phyloP scores from a whole-genome alignment of 176 grass and related monocot species.

The Alloteropsis semialata region DNA sequence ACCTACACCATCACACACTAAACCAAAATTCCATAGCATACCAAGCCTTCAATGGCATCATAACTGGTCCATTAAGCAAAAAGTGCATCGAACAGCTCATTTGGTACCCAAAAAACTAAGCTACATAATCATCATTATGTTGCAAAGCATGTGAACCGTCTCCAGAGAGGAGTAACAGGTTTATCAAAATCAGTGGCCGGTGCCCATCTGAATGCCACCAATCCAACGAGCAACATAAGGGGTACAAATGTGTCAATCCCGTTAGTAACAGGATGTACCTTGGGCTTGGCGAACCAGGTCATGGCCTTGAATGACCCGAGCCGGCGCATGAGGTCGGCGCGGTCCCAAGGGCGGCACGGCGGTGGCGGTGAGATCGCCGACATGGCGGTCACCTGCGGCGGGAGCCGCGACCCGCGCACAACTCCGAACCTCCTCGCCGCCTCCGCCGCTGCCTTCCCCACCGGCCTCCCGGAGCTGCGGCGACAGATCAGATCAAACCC shows the following conservation, averaged over 20 bases:
- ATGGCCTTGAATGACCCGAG: conserved; percentile 94
- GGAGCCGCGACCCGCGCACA: conserved; percentile 54
- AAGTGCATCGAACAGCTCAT: background rate
- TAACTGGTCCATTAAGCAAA: background rate
- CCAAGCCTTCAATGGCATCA: background rate
- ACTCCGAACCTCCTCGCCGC: conserved; percentile 46
- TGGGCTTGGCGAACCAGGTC: conserved; percentile 99
- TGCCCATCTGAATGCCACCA: background rate
- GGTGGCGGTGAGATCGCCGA: conserved; percentile 41
- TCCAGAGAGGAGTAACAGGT: background rate
- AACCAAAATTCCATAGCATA: background rate
- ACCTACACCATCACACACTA: background rate
- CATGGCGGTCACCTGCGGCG: conserved; percentile 38
- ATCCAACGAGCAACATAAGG: background rate
- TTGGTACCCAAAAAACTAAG: background rate
- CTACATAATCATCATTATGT: background rate
- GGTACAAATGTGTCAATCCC: background rate
- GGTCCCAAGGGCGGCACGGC: conserved; percentile 89
- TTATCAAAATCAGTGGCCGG: background rate
- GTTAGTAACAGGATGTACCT: conserved; percentile 48
- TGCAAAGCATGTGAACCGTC: background rate
- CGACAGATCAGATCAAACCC: conserved; percentile 30
- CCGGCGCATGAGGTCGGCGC: conserved; percentile 70
- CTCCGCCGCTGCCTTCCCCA: conserved; percentile 20
- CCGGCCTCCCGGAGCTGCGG: conserved; percentile 29